Evolutionary conservation across 139 green algal genomes (phyloP).

Genomic region (Chlamydomonas sp.): DNA sequence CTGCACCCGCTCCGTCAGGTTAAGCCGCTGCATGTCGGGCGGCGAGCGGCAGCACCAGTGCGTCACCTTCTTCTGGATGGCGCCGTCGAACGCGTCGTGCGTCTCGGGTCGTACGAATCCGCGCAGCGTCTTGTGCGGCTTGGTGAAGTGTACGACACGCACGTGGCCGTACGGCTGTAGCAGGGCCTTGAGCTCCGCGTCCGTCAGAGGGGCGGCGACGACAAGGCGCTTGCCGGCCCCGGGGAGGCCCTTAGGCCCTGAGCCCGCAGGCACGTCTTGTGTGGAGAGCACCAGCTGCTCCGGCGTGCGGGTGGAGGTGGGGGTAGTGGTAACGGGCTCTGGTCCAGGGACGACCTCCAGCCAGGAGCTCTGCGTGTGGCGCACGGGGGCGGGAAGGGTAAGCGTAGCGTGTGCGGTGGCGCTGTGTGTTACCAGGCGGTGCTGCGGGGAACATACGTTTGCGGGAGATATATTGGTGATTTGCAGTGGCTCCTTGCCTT

Average conservation of each 20-base stretch:
- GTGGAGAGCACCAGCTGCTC: background rate
- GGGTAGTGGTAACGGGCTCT: too few species aligned
- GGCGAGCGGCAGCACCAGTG: conserved; percentile 37
- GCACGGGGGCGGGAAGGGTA: background rate
- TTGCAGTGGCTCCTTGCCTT: too few species aligned
- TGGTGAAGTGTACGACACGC: conserved; percentile 14
- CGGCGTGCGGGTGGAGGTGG: background rate
- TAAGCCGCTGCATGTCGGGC: conserved; percentile 7
- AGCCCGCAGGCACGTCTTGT: background rate
- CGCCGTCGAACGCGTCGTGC: background rate
- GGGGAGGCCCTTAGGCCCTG: background rate
- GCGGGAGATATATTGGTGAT: background rate
- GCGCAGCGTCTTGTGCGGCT: too few species aligned
- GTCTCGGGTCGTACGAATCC: background rate
- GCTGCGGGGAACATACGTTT: too few species aligned
- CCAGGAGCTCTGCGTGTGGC: background rate
- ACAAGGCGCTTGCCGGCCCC: conserved; percentile 4
- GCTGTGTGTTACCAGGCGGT: background rate
- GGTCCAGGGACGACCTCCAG: background rate
- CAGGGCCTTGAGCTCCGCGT: background rate
- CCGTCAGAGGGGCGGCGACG: conserved; percentile 8
- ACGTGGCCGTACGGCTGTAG: background rate
- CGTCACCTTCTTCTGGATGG: conserved; percentile 33
- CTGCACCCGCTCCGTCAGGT: conserved; percentile 19
- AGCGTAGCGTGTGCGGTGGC: background rate